Evolutionary conservation across 257 asterid genomes (phyloP).

Genomic region (Nicotiana noctiflora): DNA sequence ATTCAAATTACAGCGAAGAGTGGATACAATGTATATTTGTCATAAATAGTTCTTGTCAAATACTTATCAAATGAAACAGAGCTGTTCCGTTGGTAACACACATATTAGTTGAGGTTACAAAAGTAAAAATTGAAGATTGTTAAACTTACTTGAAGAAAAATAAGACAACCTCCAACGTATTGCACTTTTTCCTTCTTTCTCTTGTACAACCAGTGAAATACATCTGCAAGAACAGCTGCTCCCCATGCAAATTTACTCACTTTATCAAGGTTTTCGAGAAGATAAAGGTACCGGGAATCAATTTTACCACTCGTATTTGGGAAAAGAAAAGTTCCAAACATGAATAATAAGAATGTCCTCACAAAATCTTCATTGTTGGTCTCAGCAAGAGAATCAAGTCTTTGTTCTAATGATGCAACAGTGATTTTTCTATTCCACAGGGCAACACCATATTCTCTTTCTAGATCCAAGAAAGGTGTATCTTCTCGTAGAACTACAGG

Average conservation of each 20-base stretch:
- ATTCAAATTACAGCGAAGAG: conserved; percentile 1
- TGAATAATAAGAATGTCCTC: conserved; percentile 18
- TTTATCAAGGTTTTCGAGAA: conserved; percentile 15
- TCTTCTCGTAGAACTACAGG: conserved; percentile 13
- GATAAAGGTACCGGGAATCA: conserved; percentile 20
- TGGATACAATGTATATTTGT: not conserved
- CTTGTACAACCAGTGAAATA: conserved; percentile 18
- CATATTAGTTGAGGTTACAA: not conserved
- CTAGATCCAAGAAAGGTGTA: conserved; percentile 17
- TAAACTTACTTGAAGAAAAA: conserved; percentile 22
- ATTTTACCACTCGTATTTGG: conserved; percentile 22
- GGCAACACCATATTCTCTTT: conserved; percentile 15
- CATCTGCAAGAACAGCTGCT: conserved; percentile 20
- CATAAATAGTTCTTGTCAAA: not conserved
- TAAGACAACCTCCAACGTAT: conserved; percentile 29
- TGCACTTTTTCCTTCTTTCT: conserved; percentile 18
- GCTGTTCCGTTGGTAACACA: not conserved
- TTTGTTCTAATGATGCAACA: conserved; percentile 18
- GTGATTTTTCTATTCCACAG: conserved; percentile 18
- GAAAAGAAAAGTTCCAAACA: conserved; percentile 22
- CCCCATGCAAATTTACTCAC: conserved; percentile 24
- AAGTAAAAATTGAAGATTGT: not conserved
- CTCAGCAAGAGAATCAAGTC: conserved; percentile 18
- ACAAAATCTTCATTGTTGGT: conserved; percentile 14
- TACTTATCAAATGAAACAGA: not conserved